A percentile compares a stretch with the other conserved stretches of the same genome.
These are phyloP conservation scores for Monilinia vaccinii-corymbosi DNA, from an alignment of 2,329 filamentous ascomycete genomes.

Conservation along the genomic window DNA sequence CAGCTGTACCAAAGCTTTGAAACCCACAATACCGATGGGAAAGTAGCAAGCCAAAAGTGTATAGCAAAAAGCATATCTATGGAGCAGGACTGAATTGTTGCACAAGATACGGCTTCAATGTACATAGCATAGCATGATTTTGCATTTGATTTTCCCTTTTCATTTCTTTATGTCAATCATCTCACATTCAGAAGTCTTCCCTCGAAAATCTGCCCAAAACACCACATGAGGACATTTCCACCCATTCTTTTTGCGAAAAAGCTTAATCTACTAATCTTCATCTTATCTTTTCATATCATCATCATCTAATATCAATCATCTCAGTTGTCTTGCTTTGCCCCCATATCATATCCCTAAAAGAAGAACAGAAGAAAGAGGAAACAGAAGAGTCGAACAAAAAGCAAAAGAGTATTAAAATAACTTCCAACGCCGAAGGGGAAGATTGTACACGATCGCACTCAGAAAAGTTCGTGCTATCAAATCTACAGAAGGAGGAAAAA, in stretches of 20 bases:
- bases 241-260: background rate
- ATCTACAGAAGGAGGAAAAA: conserved; percentile 3
- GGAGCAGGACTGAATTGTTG: too few relatives aligned
- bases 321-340: background rate
- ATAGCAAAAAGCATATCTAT: too few relatives aligned
- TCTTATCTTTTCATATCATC: conserved; percentile 4
- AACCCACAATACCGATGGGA: too few relatives aligned
- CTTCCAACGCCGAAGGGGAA: conserved; percentile 1
- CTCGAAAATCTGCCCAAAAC: background rate
- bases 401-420: conserved; percentile 6
- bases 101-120: background rate
- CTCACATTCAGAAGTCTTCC: background rate
- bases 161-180: background rate
- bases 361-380: background rate
- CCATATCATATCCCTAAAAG: conserved; percentile 5
- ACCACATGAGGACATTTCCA: background rate
- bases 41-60: too few relatives aligned
- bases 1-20: too few relatives aligned
- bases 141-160: background rate
- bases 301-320: conserved; percentile 5
- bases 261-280: background rate
- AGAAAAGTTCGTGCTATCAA: background rate
- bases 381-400: background rate
- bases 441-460: conserved; percentile 1
- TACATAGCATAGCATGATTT: background rate